Evolutionary conservation across 2,329 filamentous ascomycete genomes (phyloP), one percentile per base, ranked within the genome.

Genomic region (Cladosporium sp.): DNA sequence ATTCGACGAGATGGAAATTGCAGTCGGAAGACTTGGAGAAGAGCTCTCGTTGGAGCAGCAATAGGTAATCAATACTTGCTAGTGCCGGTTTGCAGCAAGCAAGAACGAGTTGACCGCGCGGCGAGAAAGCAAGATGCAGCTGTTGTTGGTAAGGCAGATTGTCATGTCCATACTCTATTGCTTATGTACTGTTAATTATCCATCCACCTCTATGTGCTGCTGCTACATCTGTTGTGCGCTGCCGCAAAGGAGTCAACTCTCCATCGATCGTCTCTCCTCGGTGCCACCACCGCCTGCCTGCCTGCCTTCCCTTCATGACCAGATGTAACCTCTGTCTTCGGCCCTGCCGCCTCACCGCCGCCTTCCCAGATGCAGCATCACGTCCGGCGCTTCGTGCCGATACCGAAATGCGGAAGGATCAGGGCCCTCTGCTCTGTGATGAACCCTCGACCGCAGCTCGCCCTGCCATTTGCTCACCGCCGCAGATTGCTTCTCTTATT

Each of bases 401-500:
- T 28, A 53, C 26, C 23, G 39, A 46, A 46, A 46, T 46, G 51
- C 51, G 51, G 51, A n/a, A 54, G 51, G 26, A 54, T 54, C 51
- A 54, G 51, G 30, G 10, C 51, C 25, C 25, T 51, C 51, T 32
- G 51, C 39, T 7, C 32, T 58, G 56, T 58, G 56, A 46, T 58
- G 36, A 36, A 39, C 30, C 32, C 54, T 36, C 23, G 10, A 26
- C 54, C 32, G 14, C 28, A 14, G 5, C 30, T 32, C 30, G 54
- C 54, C 54, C 56, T 58, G 36, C 23, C 56, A 58, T 58, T 58
- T 26, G 56, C 56, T 58, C 56, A 46, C 36, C 56, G 56, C 36
- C 34, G 56, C 32, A 57, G 30, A 57, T 57, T 57, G 30, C 54
- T 30, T 16, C n/a, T 26, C 18, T 16, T 39, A 28, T 28, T 30